Evolutionary conservation across 148 eudicot species (phyloP).

Genomic region (Spergularia marina): DNA sequence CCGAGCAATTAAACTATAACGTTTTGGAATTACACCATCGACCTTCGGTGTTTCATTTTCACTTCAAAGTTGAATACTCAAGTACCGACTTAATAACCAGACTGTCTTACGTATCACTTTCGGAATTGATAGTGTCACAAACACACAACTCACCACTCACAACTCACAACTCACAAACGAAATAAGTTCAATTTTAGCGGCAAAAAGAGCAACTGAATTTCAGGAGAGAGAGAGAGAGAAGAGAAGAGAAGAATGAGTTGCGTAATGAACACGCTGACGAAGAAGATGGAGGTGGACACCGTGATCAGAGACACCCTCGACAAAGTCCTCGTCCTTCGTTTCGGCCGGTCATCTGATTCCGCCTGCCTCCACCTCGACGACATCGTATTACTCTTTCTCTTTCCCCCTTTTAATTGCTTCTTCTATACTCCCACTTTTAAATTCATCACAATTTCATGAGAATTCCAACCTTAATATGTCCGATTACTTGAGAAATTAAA

Average conservation of each 20-base stretch:
- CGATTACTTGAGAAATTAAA: background rate
- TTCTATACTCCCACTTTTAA: background rate
- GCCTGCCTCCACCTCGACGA: conserved; percentile 83
- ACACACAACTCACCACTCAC: too few species aligned
- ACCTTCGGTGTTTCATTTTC: too few species aligned
- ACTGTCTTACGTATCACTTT: too few species aligned
- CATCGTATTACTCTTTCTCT: conserved; percentile 43
- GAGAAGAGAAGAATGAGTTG: conserved; percentile 37
- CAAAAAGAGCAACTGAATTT: too few species aligned
- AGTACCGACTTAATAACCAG: too few species aligned
- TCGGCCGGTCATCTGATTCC: conserved; percentile 70
- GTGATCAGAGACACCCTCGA: conserved; percentile 87
- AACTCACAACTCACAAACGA: too few species aligned
- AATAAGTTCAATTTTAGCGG: too few species aligned
- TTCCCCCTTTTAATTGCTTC: background rate
- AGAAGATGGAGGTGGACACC: conserved; percentile 68
- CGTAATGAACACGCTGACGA: conserved; percentile 46
- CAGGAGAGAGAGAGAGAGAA: background rate
- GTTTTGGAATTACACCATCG: too few species aligned
- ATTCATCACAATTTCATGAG: background rate
- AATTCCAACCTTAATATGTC: background rate
- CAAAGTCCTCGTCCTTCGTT: conserved; percentile 87
- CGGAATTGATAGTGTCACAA: too few species aligned
- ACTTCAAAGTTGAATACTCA: too few species aligned
- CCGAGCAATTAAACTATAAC: too few species aligned